Conservation (phyloP, 192 early-diverging fungal genomes). For the Coemansia furcata region DNA sequence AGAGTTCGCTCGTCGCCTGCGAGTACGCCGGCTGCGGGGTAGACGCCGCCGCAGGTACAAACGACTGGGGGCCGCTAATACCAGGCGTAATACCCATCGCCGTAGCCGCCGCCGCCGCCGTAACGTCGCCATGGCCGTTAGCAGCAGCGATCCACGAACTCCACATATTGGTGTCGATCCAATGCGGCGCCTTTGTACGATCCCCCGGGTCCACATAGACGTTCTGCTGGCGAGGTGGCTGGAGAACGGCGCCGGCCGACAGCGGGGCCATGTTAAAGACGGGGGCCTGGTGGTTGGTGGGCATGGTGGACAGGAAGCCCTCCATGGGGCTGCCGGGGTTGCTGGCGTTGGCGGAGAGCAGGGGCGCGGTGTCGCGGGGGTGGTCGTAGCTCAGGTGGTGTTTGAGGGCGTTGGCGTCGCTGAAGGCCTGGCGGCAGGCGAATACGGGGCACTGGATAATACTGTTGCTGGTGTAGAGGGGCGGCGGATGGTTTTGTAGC, state of each 20-base stretch:
- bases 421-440: constrained; percentile 25
- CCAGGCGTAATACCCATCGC: constrained; percentile 54
- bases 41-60: constrained; percentile 12
- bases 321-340: constrained; percentile 40
- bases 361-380: constrained; percentile 1
- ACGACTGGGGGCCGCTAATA: constrained; percentile 32
- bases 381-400: constrained; percentile 44
- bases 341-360: constrained; percentile 17
- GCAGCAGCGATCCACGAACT: constrained; percentile 52
- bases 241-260: not conserved
- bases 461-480: constrained; percentile 6
- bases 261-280: constrained; percentile 3
- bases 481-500: not conserved
- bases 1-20: constrained; percentile 35
- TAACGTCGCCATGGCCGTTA: constrained; percentile 33
- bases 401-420: constrained; percentile 39
- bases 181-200: constrained; percentile 43
- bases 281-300: constrained; percentile 2
- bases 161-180: constrained; percentile 37
- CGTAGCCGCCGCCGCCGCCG: constrained; percentile 33
- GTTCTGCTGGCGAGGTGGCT: constrained; percentile 8
- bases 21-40: constrained; percentile 3
- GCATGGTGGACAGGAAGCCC: constrained; percentile 23
- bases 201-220: constrained; percentile 10
- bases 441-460: constrained; percentile 18